These are phyloP conservation scores for Lantana camara DNA, from an alignment of 257 asterid species.

Conservation along the genomic window DNA sequence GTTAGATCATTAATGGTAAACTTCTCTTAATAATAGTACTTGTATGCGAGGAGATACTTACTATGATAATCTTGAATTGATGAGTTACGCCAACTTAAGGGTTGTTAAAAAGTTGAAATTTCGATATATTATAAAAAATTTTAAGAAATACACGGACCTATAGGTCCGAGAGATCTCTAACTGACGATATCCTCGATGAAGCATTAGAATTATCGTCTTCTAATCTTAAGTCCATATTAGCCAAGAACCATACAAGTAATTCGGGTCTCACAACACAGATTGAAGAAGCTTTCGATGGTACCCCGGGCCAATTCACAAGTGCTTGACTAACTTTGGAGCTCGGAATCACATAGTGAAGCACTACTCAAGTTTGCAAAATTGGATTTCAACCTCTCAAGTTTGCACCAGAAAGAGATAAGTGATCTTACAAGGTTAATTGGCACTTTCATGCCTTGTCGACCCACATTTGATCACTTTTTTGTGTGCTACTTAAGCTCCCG, in stretches of 20 bases:
- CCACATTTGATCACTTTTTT: too few species aligned
- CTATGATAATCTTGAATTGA: too few species aligned
- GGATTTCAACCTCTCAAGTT: constrained; percentile 30
- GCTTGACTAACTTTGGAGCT: constrained; percentile 30
- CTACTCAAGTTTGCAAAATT: constrained; percentile 30
- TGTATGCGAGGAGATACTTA: too few species aligned
- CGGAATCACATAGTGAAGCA: background rate
- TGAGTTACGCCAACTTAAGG: too few species aligned
- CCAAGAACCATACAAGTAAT: background rate
- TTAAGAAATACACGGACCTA: constrained; percentile 5
- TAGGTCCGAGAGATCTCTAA: too few species aligned
- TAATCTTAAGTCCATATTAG: background rate
- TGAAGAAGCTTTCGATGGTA: constrained; percentile 16
- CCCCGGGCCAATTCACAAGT: constrained; percentile 31
- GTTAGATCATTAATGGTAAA: too few species aligned
- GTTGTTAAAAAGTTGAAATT: too few species aligned
- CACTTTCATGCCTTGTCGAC: too few species aligned
- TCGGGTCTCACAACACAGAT: constrained; percentile 5
- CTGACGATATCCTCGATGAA: constrained; percentile 8
- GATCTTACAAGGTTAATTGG: too few species aligned
- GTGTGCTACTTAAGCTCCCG: too few species aligned
- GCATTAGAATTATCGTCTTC: constrained; percentile 10
- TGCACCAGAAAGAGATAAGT: constrained; percentile 20
- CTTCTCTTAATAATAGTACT: too few species aligned
- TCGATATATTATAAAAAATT: background rate